Evolutionary conservation across 1,284 basidiomycete species (phyloP).

Genomic region (Rhodotorula sp.): DNA sequence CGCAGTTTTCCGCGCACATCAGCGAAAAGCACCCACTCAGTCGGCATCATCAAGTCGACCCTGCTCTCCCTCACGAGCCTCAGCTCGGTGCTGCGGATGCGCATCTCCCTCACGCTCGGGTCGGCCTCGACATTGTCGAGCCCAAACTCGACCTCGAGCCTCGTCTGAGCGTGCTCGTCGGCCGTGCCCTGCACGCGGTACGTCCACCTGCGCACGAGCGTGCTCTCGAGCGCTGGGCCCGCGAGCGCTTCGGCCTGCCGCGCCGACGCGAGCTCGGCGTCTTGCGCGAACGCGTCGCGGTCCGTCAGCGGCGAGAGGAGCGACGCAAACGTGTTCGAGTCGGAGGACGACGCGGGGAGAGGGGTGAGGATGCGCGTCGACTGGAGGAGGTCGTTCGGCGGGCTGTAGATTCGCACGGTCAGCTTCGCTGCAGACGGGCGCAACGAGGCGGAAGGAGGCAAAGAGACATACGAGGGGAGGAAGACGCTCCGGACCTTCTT

Average conservation of each 20-base stretch:
- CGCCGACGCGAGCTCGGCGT: neutral
- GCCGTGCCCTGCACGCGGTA: slow-evolving; percentile 10
- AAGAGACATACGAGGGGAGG: slow-evolving; percentile 19
- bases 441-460: neutral
- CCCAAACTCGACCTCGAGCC: slow-evolving; percentile 16
- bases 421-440: neutral
- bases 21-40: slow-evolving; percentile 4
- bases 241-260: neutral
- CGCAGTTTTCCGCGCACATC: rapidly evolving
- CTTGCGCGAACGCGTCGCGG: neutral
- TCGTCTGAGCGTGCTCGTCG: neutral
- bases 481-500: slow-evolving; percentile 16
- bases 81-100: neutral
- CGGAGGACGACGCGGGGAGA: neutral
- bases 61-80: slow-evolving; percentile 14
- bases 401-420: neutral
- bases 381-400: slow-evolving; percentile 5
- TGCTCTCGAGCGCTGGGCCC: slow-evolving; percentile 6
- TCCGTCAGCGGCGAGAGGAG: neutral
- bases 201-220: slow-evolving; percentile 11
- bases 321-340: slow-evolving; percentile 4
- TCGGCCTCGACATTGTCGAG: neutral
- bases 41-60: slow-evolving; percentile 30
- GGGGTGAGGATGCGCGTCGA: slow-evolving; percentile 21
- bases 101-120: neutral